These are phyloP conservation scores for Batkoa obscura DNA, from an alignment of 371 early-diverging fungal genomes.

Conservation along the genomic window DNA sequence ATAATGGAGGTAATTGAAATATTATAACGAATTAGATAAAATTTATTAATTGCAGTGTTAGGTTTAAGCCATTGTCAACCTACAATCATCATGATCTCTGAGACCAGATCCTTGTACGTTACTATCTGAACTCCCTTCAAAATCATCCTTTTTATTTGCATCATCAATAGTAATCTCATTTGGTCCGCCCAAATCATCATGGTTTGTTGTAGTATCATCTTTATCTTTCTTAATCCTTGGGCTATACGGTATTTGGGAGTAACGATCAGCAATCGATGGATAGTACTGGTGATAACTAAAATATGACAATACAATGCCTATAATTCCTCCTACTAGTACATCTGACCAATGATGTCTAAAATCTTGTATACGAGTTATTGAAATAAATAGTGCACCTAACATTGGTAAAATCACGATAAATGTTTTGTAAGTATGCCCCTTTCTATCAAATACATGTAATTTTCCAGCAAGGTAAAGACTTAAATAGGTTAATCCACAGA, in stretches of 20 bases:
- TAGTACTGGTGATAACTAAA: constrained; percentile 53
- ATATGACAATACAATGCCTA: constrained; percentile 30
- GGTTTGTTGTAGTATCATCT: too few relatives aligned
- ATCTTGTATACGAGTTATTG: constrained; percentile 46
- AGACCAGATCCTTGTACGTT: too few relatives aligned
- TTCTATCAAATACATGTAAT: constrained; percentile 42
- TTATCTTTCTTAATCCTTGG: constrained; percentile 3
- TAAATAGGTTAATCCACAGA: constrained; percentile 49
- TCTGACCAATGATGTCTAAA: constrained; percentile 78
- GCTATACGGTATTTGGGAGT: neutral
- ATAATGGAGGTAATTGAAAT: too few relatives aligned
- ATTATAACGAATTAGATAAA: too few relatives aligned
- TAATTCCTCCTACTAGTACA: constrained; percentile 37
- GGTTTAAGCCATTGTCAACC: too few relatives aligned
- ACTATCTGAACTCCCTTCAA: too few relatives aligned
- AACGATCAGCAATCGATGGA: constrained; percentile 10
- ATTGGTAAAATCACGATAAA: constrained; percentile 38
- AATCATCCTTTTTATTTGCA: too few relatives aligned
- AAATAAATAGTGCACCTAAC: constrained; percentile 39
- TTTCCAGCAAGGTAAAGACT: constrained; percentile 54
- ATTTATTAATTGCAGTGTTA: too few relatives aligned
- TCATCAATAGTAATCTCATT: too few relatives aligned
- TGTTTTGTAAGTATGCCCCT: constrained; percentile 44
- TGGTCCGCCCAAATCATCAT: too few relatives aligned
- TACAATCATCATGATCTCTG: too few relatives aligned